These are phyloP conservation scores for Gossypium australe DNA, from an alignment of 345 rosid species.

Conservation along the genomic window DNA sequence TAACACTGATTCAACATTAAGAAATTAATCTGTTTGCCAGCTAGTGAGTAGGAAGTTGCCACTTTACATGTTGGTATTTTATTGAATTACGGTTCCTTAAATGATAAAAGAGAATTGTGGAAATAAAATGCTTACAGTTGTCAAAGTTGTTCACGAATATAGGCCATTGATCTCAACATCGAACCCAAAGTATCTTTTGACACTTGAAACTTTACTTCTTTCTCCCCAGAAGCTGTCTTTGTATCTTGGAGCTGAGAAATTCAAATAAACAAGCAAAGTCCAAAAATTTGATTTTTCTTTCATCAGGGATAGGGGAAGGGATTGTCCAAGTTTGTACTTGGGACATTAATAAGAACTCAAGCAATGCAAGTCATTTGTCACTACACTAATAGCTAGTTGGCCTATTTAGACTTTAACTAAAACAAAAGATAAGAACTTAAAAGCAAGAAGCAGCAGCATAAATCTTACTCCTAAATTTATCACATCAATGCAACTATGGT, in stretches of 20 bases:
- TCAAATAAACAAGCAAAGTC: neutral
- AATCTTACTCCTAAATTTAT: neutral
- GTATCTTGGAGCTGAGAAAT: slow-evolving; percentile 49
- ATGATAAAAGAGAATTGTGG: neutral
- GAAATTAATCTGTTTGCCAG: neutral
- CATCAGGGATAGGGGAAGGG: no score
- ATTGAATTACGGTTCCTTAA: neutral
- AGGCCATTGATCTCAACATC: slow-evolving; percentile 63
- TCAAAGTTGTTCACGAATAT: slow-evolving; percentile 52
- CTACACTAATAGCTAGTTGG: no score
- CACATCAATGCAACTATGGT: neutral
- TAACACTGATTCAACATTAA: neutral
- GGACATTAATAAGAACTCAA: no score
- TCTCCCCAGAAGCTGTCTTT: slow-evolving; percentile 47
- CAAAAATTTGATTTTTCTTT: neutral
- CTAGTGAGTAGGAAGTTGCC: neutral
- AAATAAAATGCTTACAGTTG: slow-evolving; percentile 26
- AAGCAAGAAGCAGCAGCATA: neutral
- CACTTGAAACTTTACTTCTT: slow-evolving; percentile 63
- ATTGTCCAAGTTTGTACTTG: no score
- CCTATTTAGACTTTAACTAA: no score
- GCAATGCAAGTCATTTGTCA: no score
- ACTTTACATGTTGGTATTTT: neutral
- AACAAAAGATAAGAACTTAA: neutral
- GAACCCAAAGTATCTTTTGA: slow-evolving; percentile 54